Evolutionary conservation across 2,329 filamentous ascomycete species (phyloP).

Genomic region (Fusarium udum): DNA sequence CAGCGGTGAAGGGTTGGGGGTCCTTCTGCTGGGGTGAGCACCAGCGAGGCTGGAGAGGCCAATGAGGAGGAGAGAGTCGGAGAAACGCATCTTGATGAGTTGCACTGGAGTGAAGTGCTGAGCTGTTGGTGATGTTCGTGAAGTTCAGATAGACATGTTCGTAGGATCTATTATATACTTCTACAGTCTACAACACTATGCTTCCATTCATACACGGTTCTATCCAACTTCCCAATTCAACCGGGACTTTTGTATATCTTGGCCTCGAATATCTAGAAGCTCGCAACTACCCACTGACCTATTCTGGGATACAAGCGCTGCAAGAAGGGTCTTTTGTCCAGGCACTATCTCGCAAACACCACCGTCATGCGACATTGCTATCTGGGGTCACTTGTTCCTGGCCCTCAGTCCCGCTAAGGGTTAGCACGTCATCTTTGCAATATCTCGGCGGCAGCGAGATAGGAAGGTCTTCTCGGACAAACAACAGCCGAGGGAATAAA

Average conservation of each 20-base stretch:
- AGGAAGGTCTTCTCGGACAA: slow-evolving; percentile 23
- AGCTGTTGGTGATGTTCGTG: neutral
- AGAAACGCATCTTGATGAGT: slow-evolving; percentile 44
- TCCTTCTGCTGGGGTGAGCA: slow-evolving; percentile 46
- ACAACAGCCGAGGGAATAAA: neutral
- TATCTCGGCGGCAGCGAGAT: slow-evolving; percentile 1
- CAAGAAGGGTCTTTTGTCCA: slow-evolving; percentile 21
- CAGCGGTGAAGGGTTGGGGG: slow-evolving; percentile 37
- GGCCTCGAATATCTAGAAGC: neutral
- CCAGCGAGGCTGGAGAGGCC: slow-evolving; percentile 48
- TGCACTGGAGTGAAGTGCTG: neutral
- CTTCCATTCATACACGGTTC: no score
- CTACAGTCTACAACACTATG: neutral
- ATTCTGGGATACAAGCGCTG: neutral
- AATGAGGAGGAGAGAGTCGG: slow-evolving; percentile 43
- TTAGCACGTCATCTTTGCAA: slow-evolving; percentile 3
- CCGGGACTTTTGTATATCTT: slow-evolving; percentile 22
- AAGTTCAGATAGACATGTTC: neutral
- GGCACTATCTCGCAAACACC: neutral
- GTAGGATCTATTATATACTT: slow-evolving; percentile 6
- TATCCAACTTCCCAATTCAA: slow-evolving; percentile 19
- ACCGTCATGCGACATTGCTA: neutral
- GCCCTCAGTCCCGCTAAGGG: neutral
- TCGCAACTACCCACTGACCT: neutral
- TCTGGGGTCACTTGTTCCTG: neutral